Evolutionary conservation across 1,139 yeast genomes (phyloP).

Genomic region (Arxiozyma telluris): DNA sequence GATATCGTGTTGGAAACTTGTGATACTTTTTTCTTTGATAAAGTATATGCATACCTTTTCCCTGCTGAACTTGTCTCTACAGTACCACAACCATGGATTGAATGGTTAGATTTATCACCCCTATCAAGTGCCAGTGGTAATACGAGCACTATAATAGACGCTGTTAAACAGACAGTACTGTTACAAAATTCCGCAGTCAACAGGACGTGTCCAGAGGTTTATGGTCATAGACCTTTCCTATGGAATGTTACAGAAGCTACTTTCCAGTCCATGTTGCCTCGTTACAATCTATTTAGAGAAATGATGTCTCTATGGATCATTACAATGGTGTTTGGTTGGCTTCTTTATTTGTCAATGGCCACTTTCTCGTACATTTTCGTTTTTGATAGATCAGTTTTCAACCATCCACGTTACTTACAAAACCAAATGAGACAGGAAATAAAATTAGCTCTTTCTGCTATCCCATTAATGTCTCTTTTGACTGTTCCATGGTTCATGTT

Average conservation of each 20-base stretch:
- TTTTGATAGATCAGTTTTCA: constrained; percentile 80
- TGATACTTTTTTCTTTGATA: constrained; percentile 67
- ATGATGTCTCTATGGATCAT: constrained; percentile 55
- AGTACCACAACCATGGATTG: constrained; percentile 30
- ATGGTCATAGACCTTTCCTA: constrained; percentile 43
- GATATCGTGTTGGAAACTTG: constrained; percentile 77
- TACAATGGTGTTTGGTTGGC: constrained; percentile 77
- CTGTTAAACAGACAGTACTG: not conserved
- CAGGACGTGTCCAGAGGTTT: constrained; percentile 28
- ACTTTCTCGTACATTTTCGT: constrained; percentile 62
- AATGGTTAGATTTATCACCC: not conserved
- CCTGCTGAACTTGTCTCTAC: constrained; percentile 40
- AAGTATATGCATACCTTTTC: constrained; percentile 50
- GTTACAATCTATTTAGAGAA: constrained; percentile 71
- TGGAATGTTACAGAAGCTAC: constrained; percentile 46
- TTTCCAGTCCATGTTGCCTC: constrained; percentile 52
- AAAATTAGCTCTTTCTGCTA: constrained; percentile 64
- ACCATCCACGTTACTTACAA: constrained; percentile 91
- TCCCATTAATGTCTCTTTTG: constrained; percentile 78
- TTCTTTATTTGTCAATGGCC: constrained; percentile 70
- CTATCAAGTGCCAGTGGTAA: not conserved
- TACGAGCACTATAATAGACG: not conserved
- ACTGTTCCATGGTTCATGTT: constrained; percentile 84
- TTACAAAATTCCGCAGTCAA: not conserved
- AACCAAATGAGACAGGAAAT: constrained; percentile 85